phyloP scores from a whole-genome alignment of 805 yeast genomes.

The Wickerhamomyces strasburgensis region DNA sequence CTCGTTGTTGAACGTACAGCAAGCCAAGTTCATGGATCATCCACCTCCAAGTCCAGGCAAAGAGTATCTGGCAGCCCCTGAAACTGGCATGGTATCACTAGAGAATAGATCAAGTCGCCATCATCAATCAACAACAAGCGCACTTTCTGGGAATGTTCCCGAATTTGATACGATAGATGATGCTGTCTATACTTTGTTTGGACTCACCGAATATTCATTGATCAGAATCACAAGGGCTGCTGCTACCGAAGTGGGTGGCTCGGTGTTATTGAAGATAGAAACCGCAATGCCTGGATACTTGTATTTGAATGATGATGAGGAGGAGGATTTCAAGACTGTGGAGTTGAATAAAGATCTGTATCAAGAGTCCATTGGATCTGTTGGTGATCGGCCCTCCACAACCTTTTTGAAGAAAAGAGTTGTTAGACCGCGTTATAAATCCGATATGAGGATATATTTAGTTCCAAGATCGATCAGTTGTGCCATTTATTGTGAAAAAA shows the following conservation, averaged over 20 bases:
- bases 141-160: slow-evolving; percentile 27
- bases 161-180: slow-evolving; percentile 38
- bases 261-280: slow-evolving; percentile 48
- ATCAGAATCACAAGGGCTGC: slow-evolving; percentile 53
- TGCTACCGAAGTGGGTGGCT: slow-evolving; percentile 46
- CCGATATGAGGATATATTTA: slow-evolving; percentile 57
- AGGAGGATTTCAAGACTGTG: slow-evolving; percentile 19
- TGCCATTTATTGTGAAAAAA: slow-evolving; percentile 42
- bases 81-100: slow-evolving; percentile 1
- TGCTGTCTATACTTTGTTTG: slow-evolving; percentile 41
- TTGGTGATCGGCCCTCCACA: slow-evolving; percentile 41
- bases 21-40: slow-evolving; percentile 25
- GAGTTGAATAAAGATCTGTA: slow-evolving; percentile 18
- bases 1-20: slow-evolving; percentile 18
- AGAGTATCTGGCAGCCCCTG: too few relatives aligned
- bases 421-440: slow-evolving; percentile 59
- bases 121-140: neutral
- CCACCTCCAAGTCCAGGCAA: slow-evolving; percentile 28
- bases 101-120: neutral
- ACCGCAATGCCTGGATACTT: slow-evolving; percentile 50
- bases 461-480: slow-evolving; percentile 38
- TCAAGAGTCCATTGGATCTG: slow-evolving; percentile 22
- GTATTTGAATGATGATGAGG: slow-evolving; percentile 45
- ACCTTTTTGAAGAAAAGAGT: slow-evolving; percentile 50
- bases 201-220: slow-evolving; percentile 37